Evolutionary conservation across 108 stramenopile genomes (phyloP).

Genomic region (Fragilariopsis cylindrus): DNA sequence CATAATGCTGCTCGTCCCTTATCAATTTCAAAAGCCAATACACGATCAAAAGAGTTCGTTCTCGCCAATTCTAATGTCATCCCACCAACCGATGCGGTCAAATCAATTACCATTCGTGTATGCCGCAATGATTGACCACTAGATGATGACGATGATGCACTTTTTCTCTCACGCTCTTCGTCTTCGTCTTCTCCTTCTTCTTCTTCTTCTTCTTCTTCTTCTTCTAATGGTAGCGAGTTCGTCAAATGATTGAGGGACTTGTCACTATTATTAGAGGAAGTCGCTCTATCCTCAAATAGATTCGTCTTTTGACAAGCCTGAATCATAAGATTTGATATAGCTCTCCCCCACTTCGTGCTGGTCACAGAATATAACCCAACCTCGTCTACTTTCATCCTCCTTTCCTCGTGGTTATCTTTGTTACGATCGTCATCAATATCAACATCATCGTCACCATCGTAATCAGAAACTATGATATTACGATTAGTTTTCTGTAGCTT

Average conservation of each 20-base stretch:
- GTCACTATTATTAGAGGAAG: background rate
- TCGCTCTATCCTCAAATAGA: background rate
- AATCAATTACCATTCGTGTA: constrained; percentile 29
- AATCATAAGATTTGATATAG: constrained; percentile 40
- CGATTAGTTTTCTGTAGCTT: constrained; percentile 2
- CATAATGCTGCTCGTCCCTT: constrained; percentile 38
- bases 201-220: background rate
- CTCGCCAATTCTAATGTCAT: constrained; percentile 39
- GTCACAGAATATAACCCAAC: constrained; percentile 50
- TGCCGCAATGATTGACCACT: background rate
- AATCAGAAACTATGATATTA: no score
- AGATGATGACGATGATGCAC: background rate
- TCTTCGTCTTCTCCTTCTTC: constrained; percentile 14
- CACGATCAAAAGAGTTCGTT: constrained; percentile 23
- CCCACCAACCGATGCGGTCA: constrained; percentile 55
- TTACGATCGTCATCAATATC: background rate
- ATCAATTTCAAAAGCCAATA: constrained; percentile 53
- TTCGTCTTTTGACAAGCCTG: constrained; percentile 14
- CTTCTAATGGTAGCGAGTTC: no score
- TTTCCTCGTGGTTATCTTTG: background rate
- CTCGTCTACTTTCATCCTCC: constrained; percentile 44
- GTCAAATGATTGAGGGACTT: background rate
- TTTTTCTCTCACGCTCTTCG: background rate
- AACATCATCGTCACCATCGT: background rate
- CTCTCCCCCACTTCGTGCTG: constrained; percentile 37